Evolutionary conservation across 73 alveolate species (phyloP), one percentile per base, ranked within the genome.

Genomic region (Tetrahymena borealis): DNA sequence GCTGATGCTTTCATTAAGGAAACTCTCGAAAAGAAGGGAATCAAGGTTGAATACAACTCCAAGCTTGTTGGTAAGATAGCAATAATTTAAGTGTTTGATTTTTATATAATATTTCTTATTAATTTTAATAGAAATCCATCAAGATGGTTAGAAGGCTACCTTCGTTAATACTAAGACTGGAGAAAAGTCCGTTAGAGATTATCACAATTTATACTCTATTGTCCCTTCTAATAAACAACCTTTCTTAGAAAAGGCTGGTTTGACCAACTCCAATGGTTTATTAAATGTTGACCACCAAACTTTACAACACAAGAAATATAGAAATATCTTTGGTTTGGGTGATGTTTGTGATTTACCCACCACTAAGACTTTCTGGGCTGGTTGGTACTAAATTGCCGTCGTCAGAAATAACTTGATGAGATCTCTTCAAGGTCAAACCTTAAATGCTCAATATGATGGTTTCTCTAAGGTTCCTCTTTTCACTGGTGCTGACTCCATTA

Each of bases 361-460:
- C 18, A 93, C 95, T 28, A 93, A 93, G 78, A 40, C 93, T 79
- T 93, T 93, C 91, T 93, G 95, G 95, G 95, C 95, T 85, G 95
- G 95, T 60, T 93, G 90, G 93, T 90, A 93, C 39, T 90, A 93
- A 93, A 38, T 93, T 11, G 91, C 77, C 20, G 95, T 93, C 78
- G 95, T 93, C 36, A 93, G 95, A 93, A 93, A 78, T 40, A 93
- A 93, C 32, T 28, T 93, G 4, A 79, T 39, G 91, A 93, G 95
- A 93, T 38, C 32, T 35, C 78, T 93, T 11, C 85, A 85, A 38
- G 95, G 95, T 11, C 36, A 93, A 40, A 32, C 93, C 18, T 42
- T 93, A 11, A 93, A 79, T 93, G 95, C 95, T 41, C 79, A 39
- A 28, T 93, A 93, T 85, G 95, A 93, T 85, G 95, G 95, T 39